Conservation (phyloP, 768 basidiomycete species). For the Termitomyces sp. region DNA sequence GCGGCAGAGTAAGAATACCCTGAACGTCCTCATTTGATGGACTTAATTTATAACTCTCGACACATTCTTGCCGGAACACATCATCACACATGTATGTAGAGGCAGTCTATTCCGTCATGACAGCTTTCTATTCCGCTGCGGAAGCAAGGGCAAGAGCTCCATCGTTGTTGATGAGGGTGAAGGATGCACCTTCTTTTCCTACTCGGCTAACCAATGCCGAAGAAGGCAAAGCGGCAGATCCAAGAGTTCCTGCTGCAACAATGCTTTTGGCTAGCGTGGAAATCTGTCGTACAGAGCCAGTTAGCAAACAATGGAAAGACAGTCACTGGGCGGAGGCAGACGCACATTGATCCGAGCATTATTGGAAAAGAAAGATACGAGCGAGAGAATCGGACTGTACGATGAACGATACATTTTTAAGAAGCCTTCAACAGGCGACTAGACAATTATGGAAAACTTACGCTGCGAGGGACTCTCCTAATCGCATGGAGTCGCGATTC, state of each 20-base stretch:
- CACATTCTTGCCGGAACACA: neutral
- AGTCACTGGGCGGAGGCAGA: neutral
- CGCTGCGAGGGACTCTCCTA: conserved; percentile 32
- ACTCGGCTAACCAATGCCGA: conserved; percentile 34
- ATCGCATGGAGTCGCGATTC: conserved; percentile 28
- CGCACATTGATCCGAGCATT: conserved; percentile 40
- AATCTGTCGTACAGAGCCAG: conserved; percentile 30
- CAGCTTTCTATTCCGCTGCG: neutral
- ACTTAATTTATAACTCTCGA: neutral
- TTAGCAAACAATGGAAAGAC: neutral
- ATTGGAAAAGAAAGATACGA: conserved; percentile 31
- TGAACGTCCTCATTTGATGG: neutral
- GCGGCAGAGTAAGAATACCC: neutral
- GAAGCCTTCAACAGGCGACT: neutral
- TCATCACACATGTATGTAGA: neutral
- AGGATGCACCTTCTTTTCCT: conserved; percentile 31
- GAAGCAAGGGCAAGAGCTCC: conserved; percentile 37
- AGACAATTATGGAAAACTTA: neutral
- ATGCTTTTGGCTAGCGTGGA: conserved; percentile 49
- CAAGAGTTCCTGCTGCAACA: conserved; percentile 46
- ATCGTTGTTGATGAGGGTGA: conserved; percentile 52
- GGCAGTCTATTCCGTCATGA: neutral
- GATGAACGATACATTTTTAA: neutral
- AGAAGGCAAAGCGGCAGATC: conserved; percentile 42
- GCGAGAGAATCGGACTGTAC: conserved; percentile 30